Evolutionary conservation across 768 basidiomycete species (phyloP).

Genomic region (Pisolithus sp.): DNA sequence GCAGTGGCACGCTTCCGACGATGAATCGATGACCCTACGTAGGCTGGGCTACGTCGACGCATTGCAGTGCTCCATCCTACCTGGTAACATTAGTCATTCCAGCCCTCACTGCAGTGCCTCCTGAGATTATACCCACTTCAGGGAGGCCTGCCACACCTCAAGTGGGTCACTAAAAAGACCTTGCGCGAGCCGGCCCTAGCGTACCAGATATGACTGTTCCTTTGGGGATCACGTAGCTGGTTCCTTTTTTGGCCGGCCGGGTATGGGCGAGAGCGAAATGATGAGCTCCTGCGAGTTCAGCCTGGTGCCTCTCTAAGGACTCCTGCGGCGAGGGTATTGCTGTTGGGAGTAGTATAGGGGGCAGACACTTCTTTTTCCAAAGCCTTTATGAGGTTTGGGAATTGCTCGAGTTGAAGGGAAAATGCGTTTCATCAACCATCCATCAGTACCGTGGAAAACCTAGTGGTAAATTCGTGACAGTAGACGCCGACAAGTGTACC

Average conservation of each 20-base stretch:
- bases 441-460: too few relatives aligned
- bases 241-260: conserved; percentile 11
- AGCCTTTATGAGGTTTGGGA: not conserved
- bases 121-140: not conserved
- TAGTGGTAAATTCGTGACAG: too few relatives aligned
- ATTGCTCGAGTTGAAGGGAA: too few relatives aligned
- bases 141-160: conserved; percentile 6
- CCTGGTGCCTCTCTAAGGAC: conserved; percentile 67
- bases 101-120: conserved; percentile 21
- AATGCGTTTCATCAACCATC: too few relatives aligned
- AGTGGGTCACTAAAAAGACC: not conserved
- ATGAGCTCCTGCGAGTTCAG: conserved; percentile 37
- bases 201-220: conserved; percentile 15
- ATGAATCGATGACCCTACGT: too few relatives aligned
- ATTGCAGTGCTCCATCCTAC: not conserved
- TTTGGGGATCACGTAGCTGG: conserved; percentile 6
- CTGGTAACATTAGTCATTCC: not conserved
- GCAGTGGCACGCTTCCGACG: too few relatives aligned
- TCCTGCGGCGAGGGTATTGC: conserved; percentile 75
- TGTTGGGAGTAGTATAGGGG: conserved; percentile 81
- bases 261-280: conserved; percentile 26
- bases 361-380: conserved; percentile 43
- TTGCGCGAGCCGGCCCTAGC: not conserved
- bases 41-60: not conserved
- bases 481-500: not conserved